Base-by-base conservation (phyloP, 495 filamentous ascomycete species). In the Penicillium robsamsonii region DNA sequence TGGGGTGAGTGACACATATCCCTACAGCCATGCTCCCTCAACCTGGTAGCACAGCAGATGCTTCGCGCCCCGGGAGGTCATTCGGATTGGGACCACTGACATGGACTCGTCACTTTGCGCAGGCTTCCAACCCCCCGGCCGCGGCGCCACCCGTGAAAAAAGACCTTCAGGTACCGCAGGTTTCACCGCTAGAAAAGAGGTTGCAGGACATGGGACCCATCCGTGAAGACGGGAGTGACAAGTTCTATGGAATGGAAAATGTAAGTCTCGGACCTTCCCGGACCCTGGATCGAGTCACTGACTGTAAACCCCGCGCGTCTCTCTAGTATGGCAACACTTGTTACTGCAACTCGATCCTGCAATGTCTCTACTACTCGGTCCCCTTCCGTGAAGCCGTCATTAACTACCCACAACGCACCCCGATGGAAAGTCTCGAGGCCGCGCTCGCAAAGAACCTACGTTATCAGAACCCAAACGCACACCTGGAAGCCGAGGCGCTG, bases 231-330 rank as follows among this genome's bases (percentile, higher is more conserved):
- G 94, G 95, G 20, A 97, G 89, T 70, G 94, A 98, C 74, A 96
- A 96, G 78, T 97, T 96, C 75, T 97, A 93, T 77, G 94, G 95
- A 3, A 86, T 97, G 79, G 94, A 97, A 73, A 98, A 98, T 77
- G 92, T 97, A 79, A 79, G 89, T 72, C 15, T 11, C 38, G 50
- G 37, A 22, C 38, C 41, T 44, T 18, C 45, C 30, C 20, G 29
- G 41, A 37, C 5, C 27, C 41, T 25, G 13, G 31, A 17, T 17
- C 42, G 12, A 25, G n/a, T 38, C 45, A 30, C 33, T 45, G 17
- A 49, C 53, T 8, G 24, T 31, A 18, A 30, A 8, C 54, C 33
- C 17, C 25, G n/a, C 43, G 44, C 49, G 8, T 25, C 8, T 44
- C 8, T 44, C 7, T 30, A 97, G 92, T 96, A 93, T 74, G 94